These are phyloP conservation scores for Gorgonomyces haynaldii DNA, from an alignment of 192 early-diverging fungal genomes.

Conservation along the genomic window DNA sequence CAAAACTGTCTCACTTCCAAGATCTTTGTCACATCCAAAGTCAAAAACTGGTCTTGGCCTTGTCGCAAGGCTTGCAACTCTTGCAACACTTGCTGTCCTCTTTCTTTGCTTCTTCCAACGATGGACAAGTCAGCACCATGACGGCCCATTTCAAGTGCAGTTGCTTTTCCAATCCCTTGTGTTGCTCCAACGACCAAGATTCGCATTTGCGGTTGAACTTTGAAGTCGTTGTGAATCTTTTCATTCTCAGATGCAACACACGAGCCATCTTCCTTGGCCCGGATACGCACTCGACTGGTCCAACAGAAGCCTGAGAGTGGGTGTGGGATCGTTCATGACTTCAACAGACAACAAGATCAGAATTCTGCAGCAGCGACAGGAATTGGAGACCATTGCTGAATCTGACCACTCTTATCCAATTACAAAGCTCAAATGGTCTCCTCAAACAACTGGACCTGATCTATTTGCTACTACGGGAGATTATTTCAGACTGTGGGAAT, in stretches of 20 bases:
- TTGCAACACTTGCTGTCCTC: not conserved
- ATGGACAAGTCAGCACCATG: not conserved
- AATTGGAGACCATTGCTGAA: constrained; percentile 67
- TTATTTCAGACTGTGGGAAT: constrained; percentile 80
- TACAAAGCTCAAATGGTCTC: constrained; percentile 85
- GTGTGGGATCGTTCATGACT: too few relatives aligned
- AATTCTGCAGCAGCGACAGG: too few relatives aligned
- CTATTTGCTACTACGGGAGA: constrained; percentile 83
- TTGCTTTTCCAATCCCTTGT: constrained; percentile 7
- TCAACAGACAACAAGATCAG: too few relatives aligned
- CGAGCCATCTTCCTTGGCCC: too few relatives aligned
- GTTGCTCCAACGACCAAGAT: not conserved
- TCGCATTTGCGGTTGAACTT: not conserved
- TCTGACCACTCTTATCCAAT: constrained; percentile 74
- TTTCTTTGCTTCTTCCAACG: not conserved
- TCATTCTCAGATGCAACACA: too few relatives aligned
- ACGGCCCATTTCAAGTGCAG: not conserved
- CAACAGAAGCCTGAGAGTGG: too few relatives aligned
- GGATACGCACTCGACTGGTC: too few relatives aligned
- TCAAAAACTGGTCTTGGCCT: not conserved
- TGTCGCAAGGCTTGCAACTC: not conserved
- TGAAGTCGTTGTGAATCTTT: too few relatives aligned
- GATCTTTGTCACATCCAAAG: not conserved
- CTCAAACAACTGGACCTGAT: constrained; percentile 42
- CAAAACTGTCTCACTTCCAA: not conserved